phyloP scores from a whole-genome alignment of 495 filamentous ascomycete species.

The Annulohypoxylon stygium region DNA sequence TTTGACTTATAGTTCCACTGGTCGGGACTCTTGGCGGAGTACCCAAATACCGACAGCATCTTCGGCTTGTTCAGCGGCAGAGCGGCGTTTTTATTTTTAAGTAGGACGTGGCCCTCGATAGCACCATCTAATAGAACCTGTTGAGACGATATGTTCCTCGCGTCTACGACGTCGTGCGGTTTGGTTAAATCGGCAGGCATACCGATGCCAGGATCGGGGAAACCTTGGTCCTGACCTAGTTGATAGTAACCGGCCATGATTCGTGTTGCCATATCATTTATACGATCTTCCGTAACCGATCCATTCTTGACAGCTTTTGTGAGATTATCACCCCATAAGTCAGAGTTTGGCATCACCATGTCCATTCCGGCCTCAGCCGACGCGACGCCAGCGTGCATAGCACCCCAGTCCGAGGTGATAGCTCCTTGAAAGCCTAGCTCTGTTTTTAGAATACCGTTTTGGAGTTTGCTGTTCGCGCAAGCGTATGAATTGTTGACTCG shows the following conservation, averaged over 20 bases:
- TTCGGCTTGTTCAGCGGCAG: slow-evolving; percentile 60
- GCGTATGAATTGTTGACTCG: slow-evolving; percentile 73
- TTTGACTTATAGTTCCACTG: slow-evolving; percentile 56
- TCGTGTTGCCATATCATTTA: slow-evolving; percentile 58
- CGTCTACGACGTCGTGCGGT: slow-evolving; percentile 60
- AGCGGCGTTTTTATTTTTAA: slow-evolving; percentile 64
- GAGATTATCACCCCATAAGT: slow-evolving; percentile 50
- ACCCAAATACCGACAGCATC: slow-evolving; percentile 53
- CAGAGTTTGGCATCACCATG: slow-evolving; percentile 66
- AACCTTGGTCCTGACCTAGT: slow-evolving; percentile 56
- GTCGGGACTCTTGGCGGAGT: slow-evolving; percentile 49
- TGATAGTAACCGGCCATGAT: slow-evolving; percentile 63
- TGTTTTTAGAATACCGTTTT: slow-evolving; percentile 72
- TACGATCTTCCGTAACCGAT: slow-evolving; percentile 54
- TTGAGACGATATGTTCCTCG: slow-evolving; percentile 51
- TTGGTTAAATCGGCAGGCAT: slow-evolving; percentile 62
- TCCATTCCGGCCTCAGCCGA: slow-evolving; percentile 64
- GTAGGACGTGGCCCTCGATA: slow-evolving; percentile 61
- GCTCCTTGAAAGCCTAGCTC: slow-evolving; percentile 73
- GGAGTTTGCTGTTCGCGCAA: slow-evolving; percentile 71
- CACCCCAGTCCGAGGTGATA: slow-evolving; percentile 69
- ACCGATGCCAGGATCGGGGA: slow-evolving; percentile 54
- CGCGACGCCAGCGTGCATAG: slow-evolving; percentile 62
- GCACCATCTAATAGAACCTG: slow-evolving; percentile 51
- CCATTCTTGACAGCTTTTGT: slow-evolving; percentile 55